Base-by-base conservation (phyloP, 495 filamentous ascomycete species). In the Apiosordaria backusii region DNA sequence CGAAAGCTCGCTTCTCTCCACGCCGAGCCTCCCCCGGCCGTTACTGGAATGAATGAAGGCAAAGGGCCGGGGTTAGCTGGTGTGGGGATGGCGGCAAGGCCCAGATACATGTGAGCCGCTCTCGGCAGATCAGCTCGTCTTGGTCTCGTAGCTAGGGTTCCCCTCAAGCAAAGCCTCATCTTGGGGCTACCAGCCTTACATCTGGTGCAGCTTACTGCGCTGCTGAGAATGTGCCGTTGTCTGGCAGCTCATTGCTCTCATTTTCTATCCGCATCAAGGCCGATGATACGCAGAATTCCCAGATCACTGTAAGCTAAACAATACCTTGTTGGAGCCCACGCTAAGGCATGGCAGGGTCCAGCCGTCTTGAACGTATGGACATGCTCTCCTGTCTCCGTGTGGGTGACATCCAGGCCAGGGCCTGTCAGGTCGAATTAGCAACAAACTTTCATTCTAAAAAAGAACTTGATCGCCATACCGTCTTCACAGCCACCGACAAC, bases 251-350 rank as follows among this genome's bases (percentile, higher is more conserved):
- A 13, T 25, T 21, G 35, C 19, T 6, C 29, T 71, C 61, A 80
- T 68, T 81, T 82, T 53, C 75, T 73, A 59, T 82, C 80, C 15
- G 71, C 64, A 64, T 81, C 81, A 19, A 80, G 67, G 45, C 92
- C 92, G 60, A 96, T 82, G 75, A 97, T 93, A 81, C 89, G 93
- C 68, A 99, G 79, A 19, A 88, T 90, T 0, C 88, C 87, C 4
- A 87, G 80, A 71, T 96, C 95, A 23, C 90, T 89, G 81, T 96
- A 97, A 15, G 94, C 95, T 61, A 99, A 74, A 82, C 88, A 92
- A 72, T 98, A 99, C 72, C 89, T 81, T 45, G 84, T 90, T 4
- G 95, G 95, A 75, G 97, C 93, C 94, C 94, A 99, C 5, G 89
- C 89, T 6, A 97, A 89, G 52, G 88, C 82, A 7, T 89, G 87